A percentile compares a stretch with the other conserved stretches of the same genome.
phyloP scores from a whole-genome alignment of 352 stramenopile species.

The Globisporangium splendens region DNA sequence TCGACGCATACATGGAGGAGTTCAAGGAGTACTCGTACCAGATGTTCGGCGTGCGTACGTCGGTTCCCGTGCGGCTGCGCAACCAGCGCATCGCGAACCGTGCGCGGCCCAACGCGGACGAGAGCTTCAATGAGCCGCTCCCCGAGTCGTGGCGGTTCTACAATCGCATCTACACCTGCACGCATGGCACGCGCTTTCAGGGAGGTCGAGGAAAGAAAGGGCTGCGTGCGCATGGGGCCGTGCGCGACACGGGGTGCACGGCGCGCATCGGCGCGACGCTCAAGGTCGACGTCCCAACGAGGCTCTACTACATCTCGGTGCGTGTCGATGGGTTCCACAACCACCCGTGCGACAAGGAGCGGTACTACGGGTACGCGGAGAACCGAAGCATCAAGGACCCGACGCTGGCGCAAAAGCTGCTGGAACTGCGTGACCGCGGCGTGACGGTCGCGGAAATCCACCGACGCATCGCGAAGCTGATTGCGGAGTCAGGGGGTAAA shows the following conservation, averaged over 20 bases:
- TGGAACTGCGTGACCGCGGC: too few species aligned
- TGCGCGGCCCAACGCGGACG: not conserved
- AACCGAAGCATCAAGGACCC: slow-evolving; percentile 6
- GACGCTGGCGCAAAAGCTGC: not conserved
- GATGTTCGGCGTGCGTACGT: slow-evolving; percentile 16
- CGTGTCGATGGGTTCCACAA: slow-evolving; percentile 2
- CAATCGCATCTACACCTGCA: slow-evolving; percentile 4
- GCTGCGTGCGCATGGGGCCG: not conserved
- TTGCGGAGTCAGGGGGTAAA: too few species aligned
- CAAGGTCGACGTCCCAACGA: not conserved
- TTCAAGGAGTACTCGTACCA: slow-evolving; percentile 18
- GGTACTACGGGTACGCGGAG: slow-evolving; percentile 4
- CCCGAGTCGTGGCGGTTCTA: slow-evolving; percentile 4
- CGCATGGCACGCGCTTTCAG: not conserved
- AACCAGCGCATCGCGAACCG: not conserved
- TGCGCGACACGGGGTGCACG: slow-evolving; percentile 2
- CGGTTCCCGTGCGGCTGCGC: not conserved
- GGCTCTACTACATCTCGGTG: slow-evolving; percentile 2
- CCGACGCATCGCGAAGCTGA: too few species aligned
- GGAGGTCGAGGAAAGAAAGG: not conserved
- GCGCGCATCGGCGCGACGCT: not conserved
- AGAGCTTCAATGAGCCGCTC: slow-evolving; percentile 3
- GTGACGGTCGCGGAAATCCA: too few species aligned
- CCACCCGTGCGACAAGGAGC: slow-evolving; percentile 1
- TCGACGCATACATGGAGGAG: slow-evolving; percentile 3